Evolutionary conservation across 2,329 filamentous ascomycete genomes (phyloP).

Genomic region (Colletotrichum cereale): DNA sequence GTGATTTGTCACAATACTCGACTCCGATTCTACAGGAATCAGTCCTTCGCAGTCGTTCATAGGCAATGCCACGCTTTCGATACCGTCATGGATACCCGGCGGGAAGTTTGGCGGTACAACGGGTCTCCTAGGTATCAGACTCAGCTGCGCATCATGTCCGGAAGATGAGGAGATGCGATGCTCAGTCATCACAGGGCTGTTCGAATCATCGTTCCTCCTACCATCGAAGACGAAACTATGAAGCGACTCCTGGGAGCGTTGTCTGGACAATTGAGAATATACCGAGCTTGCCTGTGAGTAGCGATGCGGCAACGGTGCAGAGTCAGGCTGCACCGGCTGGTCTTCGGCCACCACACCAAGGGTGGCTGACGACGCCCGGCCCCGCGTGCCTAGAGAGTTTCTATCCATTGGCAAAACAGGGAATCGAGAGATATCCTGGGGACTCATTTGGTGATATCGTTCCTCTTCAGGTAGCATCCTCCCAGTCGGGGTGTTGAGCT

Average conservation of each 20-base stretch:
- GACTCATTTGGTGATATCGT: slow-evolving; percentile 34
- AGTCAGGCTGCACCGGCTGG: slow-evolving; percentile 1
- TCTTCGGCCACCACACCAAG: slow-evolving; percentile 24
- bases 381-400: slow-evolving; percentile 3
- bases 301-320: slow-evolving; percentile 12
- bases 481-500: slow-evolving; percentile 21
- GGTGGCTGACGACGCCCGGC: slow-evolving; percentile 8
- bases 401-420: slow-evolving; percentile 3
- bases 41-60: slow-evolving; percentile 48
- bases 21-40: slow-evolving; percentile 52
- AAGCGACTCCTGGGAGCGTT: slow-evolving; percentile 51
- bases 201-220: slow-evolving; percentile 45
- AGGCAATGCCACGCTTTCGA: slow-evolving; percentile 23
- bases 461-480: slow-evolving; percentile 27
- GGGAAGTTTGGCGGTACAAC: slow-evolving; percentile 34
- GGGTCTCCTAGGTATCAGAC: slow-evolving; percentile 5
- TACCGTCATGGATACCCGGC: slow-evolving; percentile 31
- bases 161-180: slow-evolving; percentile 41
- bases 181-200: slow-evolving; percentile 41
- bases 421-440: slow-evolving; percentile 18
- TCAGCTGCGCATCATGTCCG: slow-evolving; percentile 36
- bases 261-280: slow-evolving; percentile 44
- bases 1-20: slow-evolving; percentile 29
- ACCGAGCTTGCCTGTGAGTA: slow-evolving; percentile 37
- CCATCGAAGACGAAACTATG: slow-evolving; percentile 53